phyloP scores from a whole-genome alignment of 192 early-diverging fungal genomes.

The Coemansia sp. region DNA sequence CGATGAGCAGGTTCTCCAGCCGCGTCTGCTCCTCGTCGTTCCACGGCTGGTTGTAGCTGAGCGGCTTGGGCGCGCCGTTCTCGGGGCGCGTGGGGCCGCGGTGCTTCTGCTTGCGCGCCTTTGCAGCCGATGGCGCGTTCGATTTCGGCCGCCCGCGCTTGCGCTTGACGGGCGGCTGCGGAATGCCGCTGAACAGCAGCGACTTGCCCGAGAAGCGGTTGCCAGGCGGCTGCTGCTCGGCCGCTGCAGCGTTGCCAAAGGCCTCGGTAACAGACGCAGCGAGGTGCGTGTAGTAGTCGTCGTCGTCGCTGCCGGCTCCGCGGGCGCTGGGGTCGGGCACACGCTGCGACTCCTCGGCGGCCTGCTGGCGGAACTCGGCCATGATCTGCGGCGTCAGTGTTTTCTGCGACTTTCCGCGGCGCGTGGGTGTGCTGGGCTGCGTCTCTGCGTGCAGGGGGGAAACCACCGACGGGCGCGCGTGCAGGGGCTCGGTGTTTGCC shows the following conservation, averaged over 20 bases:
- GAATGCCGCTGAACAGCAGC: conserved; percentile 6
- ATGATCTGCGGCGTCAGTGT: conserved; percentile 49
- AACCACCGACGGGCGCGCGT: not conserved
- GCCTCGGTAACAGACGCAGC: not conserved
- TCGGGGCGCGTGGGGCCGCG: conserved; percentile 14
- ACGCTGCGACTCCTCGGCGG: conserved; percentile 10
- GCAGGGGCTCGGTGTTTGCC: conserved; percentile 46
- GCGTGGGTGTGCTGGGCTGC: conserved; percentile 29
- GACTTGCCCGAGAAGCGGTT: conserved; percentile 6
- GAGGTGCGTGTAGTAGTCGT: conserved; percentile 20
- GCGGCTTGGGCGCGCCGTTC: conserved; percentile 47
- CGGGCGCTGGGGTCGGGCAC: not conserved
- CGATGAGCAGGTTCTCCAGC: conserved; percentile 58
- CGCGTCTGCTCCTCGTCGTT: conserved; percentile 65
- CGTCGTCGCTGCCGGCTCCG: conserved; percentile 3
- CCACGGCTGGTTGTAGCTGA: conserved; percentile 68
- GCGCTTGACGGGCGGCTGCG: not conserved
- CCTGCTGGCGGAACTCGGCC: conserved; percentile 30
- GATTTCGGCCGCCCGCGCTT: conserved; percentile 9
- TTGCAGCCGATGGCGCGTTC: not conserved
- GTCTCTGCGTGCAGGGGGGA: conserved; percentile 7
- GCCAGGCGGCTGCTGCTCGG: conserved; percentile 25
- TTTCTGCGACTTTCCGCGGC: conserved; percentile 37
- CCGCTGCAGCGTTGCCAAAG: not conserved
- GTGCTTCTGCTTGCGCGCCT: not conserved